These are phyloP conservation scores for Lachancea sp. DNA, from an alignment of 805 yeast genomes.

Conservation along the genomic window DNA sequence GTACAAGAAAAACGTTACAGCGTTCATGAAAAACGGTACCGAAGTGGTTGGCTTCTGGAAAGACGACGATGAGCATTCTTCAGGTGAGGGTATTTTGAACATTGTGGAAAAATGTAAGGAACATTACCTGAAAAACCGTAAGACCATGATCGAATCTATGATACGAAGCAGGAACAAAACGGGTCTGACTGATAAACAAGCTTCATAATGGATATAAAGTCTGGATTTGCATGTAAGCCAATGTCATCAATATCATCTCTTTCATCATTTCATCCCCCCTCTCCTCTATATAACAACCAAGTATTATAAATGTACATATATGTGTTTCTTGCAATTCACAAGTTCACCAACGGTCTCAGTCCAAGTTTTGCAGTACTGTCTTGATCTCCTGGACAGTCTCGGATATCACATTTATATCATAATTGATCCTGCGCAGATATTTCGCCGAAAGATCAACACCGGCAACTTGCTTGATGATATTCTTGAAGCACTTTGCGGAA, in stretches of 20 bases:
- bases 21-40: conserved; percentile 49
- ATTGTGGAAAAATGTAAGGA: conserved; percentile 41
- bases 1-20: conserved; percentile 39
- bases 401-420: conserved; percentile 25
- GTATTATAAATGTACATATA: neutral
- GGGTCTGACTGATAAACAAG: neutral
- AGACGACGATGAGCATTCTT: conserved; percentile 31
- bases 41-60: conserved; percentile 59
- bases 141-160: conserved; percentile 17
- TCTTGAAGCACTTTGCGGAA: conserved; percentile 21
- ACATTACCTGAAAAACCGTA: conserved; percentile 19
- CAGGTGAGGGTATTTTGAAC: conserved; percentile 26
- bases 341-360: conserved; percentile 4
- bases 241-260: neutral
- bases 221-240: neutral
- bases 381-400: conserved; percentile 26
- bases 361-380: conserved; percentile 23
- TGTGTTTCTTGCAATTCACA: neutral
- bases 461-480: conserved; percentile 30
- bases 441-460: conserved; percentile 34
- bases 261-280: neutral
- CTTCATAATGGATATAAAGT: too few relatives aligned
- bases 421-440: conserved; percentile 26
- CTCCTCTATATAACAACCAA: neutral
- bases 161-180: conserved; percentile 10